Evolutionary conservation across 768 basidiomycete species (phyloP).

Genomic region (Royoungia palumana): DNA sequence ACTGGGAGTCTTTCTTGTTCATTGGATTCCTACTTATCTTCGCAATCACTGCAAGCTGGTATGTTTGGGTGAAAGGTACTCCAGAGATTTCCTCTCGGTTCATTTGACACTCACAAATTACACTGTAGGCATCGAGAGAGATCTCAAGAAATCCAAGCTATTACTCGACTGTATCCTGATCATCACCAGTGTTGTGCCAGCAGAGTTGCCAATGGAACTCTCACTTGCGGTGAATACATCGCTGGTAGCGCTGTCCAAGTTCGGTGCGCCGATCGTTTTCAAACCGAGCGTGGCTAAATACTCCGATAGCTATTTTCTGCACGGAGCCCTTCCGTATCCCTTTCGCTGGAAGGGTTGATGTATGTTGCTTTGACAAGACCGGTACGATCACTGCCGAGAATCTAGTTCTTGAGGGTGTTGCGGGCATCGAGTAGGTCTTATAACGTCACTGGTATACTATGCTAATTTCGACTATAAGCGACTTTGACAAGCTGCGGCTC

Average conservation of each 20-base stretch:
- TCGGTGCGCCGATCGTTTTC: constrained; percentile 49
- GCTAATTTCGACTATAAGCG: constrained; percentile 37
- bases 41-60: constrained; percentile 96
- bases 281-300: background rate
- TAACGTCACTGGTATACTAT: background rate
- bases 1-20: constrained; percentile 92
- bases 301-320: constrained; percentile 84
- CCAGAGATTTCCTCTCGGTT: background rate
- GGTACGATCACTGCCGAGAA: constrained; percentile 98
- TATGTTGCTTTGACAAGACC: constrained; percentile 99
- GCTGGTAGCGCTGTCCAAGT: constrained; percentile 90
- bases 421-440: constrained; percentile 77
- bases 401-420: constrained; percentile 90
- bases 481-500: constrained; percentile 58
- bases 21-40: constrained; percentile 98
- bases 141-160: constrained; percentile 92
- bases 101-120: constrained; percentile 3
- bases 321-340: constrained; percentile 99
- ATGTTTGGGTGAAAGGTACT: constrained; percentile 94
- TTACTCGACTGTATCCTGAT: constrained; percentile 94
- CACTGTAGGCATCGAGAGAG: constrained; percentile 75
- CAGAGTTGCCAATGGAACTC: constrained; percentile 97
- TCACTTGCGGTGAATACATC: constrained; percentile 95
- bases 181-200: constrained; percentile 96
- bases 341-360: constrained; percentile 90